Conservation (phyloP, 164 flowering plant genomes). For the Aristolochia californica region DNA sequence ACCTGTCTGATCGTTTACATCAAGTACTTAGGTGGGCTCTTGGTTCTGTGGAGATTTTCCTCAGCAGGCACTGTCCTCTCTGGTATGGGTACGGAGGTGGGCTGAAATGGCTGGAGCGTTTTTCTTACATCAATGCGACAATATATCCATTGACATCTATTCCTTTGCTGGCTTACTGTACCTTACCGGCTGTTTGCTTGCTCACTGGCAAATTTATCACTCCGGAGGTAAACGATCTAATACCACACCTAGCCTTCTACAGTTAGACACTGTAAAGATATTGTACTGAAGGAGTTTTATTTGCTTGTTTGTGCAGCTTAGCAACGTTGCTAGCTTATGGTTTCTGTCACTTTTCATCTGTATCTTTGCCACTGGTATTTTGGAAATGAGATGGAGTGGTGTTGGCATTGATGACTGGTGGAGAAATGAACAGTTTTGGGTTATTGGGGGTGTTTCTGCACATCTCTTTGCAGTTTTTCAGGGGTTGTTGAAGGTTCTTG, state of each 20-base stretch:
- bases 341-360: conserved; percentile 54
- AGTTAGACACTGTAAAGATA: neutral
- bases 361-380: conserved; percentile 41
- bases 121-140: conserved; percentile 49
- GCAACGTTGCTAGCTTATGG: conserved; percentile 54
- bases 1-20: conserved; percentile 63
- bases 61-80: conserved; percentile 60
- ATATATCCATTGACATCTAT: conserved; percentile 57
- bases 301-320: conserved; percentile 33
- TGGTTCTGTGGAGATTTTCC: conserved; percentile 63
- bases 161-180: conserved; percentile 58
- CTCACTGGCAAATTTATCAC: conserved; percentile 59
- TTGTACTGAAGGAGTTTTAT: conserved; percentile 2
- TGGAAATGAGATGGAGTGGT: conserved; percentile 70
- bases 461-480: conserved; percentile 60
- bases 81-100: conserved; percentile 68
- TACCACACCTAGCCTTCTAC: neutral
- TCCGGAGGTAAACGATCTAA: conserved; percentile 36
- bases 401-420: conserved; percentile 70
- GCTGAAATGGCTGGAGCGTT: conserved; percentile 48
- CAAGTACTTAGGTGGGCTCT: conserved; percentile 71
- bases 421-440: conserved; percentile 76
- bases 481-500: conserved; percentile 55
- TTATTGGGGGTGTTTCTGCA: conserved; percentile 57
- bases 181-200: conserved; percentile 59